A percentile compares a stretch with the other conserved stretches of the same genome.
Evolutionary conservation across 1,284 basidiomycete genomes (phyloP).

Genomic region (Ganoderma boninense): DNA sequence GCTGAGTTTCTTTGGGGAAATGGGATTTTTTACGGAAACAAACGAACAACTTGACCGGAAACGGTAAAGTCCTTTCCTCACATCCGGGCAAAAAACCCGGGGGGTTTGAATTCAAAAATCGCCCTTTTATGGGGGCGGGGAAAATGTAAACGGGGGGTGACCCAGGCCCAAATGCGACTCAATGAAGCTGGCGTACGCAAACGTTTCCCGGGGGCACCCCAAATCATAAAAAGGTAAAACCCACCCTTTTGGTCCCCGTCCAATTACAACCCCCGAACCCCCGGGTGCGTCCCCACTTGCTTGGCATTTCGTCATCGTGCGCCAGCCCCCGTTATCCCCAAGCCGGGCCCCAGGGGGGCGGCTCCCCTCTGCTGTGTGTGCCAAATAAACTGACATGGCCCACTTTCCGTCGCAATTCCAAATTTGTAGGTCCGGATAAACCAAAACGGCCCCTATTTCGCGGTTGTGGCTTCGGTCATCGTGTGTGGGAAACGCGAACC

Average conservation of each 20-base stretch:
- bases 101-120: neutral
- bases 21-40: slow-evolving; percentile 65
- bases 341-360: neutral
- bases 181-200: slow-evolving; percentile 61
- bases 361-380: too few relatives aligned
- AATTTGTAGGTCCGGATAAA: slow-evolving; percentile 61
- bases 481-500: slow-evolving; percentile 66
- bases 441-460: slow-evolving; percentile 55
- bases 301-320: slow-evolving; percentile 10
- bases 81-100: neutral
- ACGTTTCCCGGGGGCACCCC: slow-evolving; percentile 56
- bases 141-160: slow-evolving; percentile 60
- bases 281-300: slow-evolving; percentile 45
- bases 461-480: slow-evolving; percentile 64
- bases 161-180: slow-evolving; percentile 52
- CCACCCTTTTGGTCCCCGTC: slow-evolving; percentile 55
- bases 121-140: slow-evolving; percentile 48
- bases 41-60: slow-evolving; percentile 63
- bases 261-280: slow-evolving; percentile 65
- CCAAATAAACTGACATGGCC: neutral
- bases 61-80: slow-evolving; percentile 29
- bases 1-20: slow-evolving; percentile 55
- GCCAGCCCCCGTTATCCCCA: neutral
- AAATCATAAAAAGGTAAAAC: slow-evolving; percentile 72
- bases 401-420: neutral